These are phyloP conservation scores for Hysterium pulicare DNA, from an alignment of 2,329 filamentous ascomycete genomes.

Conservation along the genomic window DNA sequence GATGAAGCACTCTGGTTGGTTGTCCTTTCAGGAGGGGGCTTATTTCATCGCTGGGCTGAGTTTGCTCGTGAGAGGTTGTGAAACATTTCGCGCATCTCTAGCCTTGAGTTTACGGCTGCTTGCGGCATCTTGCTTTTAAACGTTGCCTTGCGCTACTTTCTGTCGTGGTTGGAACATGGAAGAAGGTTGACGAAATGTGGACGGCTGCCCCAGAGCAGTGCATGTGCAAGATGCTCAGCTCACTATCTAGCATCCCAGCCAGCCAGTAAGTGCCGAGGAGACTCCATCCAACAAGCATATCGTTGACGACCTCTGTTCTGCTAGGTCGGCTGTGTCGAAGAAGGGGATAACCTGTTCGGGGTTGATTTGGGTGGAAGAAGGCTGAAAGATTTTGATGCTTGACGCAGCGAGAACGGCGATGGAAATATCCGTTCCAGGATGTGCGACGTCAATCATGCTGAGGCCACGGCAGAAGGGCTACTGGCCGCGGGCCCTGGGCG, in stretches of 20 bases:
- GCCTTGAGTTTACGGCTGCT: conserved; percentile 16
- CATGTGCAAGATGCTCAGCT: conserved; percentile 8
- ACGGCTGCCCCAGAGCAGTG: conserved; percentile 8
- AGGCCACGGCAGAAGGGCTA: conserved; percentile 6
- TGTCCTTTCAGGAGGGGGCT: too few species aligned
- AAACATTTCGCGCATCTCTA: conserved; percentile 21
- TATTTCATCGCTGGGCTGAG: too few species aligned
- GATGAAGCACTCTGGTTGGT: too few species aligned
- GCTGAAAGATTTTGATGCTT: not conserved
- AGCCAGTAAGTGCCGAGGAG: conserved; percentile 1
- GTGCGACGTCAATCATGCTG: conserved; percentile 12
- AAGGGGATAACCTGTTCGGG: not conserved
- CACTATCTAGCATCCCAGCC: not conserved
- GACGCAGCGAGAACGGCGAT: conserved; percentile 1
- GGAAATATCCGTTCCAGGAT: conserved; percentile 7
- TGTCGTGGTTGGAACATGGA: not conserved
- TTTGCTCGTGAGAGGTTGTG: conserved; percentile 24
- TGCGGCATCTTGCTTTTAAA: conserved; percentile 20
- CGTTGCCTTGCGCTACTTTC: not conserved
- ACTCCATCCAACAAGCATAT: conserved; percentile 4
- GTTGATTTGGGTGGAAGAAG: conserved; percentile 3
- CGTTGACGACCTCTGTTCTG: not conserved
- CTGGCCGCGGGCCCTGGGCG: conserved; percentile 11
- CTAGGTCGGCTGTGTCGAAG: not conserved
- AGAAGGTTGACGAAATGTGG: not conserved